Conservation (phyloP, 805 yeast species). For the Diddensiella caesifluorescens region DNA sequence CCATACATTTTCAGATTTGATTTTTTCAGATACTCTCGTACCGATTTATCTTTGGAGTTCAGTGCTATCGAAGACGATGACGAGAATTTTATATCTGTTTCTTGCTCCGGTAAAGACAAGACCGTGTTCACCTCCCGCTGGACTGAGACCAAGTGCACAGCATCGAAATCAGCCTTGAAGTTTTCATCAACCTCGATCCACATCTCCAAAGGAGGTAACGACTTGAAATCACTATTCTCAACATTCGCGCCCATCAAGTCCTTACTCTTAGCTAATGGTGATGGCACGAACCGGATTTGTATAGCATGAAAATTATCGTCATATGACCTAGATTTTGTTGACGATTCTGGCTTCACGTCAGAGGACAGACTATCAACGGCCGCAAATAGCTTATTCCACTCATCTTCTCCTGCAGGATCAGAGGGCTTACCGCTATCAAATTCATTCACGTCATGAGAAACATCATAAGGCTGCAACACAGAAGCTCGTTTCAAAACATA, state of each 20-base stretch:
- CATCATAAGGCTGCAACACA: conserved; percentile 23
- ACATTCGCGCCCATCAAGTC: neutral
- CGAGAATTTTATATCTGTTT: conserved; percentile 43
- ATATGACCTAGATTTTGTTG: no score
- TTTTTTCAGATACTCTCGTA: conserved; percentile 37
- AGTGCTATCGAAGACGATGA: conserved; percentile 32
- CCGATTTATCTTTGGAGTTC: conserved; percentile 37
- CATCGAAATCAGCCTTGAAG: conserved; percentile 36
- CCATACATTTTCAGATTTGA: conserved; percentile 42
- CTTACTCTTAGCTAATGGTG: neutral
- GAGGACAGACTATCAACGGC: neutral
- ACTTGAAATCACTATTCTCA: conserved; percentile 20
- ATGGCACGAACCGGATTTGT: conserved; percentile 1
- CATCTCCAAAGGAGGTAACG: conserved; percentile 51
- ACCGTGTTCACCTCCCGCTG: conserved; percentile 41
- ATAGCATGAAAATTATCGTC: conserved; percentile 2
- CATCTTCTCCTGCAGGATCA: conserved; percentile 12
- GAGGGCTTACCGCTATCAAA: neutral
- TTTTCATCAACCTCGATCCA: conserved; percentile 43
- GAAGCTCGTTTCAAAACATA: conserved; percentile 22
- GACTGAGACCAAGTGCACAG: conserved; percentile 40
- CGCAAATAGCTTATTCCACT: conserved; percentile 15
- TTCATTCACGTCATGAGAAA: conserved; percentile 16
- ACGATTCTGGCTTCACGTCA: neutral
- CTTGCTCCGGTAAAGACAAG: conserved; percentile 39